Percentiles rank a stretch among this genome's conserved stretches.
These are phyloP conservation scores for Solanum tarapatanum DNA, from an alignment of 257 asterid species.

Conservation along the genomic window DNA sequence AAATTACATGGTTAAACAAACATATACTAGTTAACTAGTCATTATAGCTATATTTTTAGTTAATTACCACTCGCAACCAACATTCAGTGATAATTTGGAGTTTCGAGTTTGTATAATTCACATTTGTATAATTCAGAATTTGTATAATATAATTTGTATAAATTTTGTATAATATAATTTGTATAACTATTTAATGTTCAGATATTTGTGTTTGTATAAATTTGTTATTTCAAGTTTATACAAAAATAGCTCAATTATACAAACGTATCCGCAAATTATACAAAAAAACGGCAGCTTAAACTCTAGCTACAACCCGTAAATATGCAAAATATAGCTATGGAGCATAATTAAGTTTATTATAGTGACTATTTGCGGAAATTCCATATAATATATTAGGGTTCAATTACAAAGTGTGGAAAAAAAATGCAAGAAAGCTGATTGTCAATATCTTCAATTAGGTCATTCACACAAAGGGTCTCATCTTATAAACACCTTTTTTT, in stretches of 20 bases:
- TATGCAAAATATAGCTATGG: fast-evolving
- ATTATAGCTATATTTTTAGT: background rate
- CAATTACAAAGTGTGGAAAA: background rate
- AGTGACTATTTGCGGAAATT: background rate
- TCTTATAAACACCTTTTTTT: background rate
- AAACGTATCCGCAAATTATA: background rate
- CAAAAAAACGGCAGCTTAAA: background rate
- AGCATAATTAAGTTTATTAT: too few species aligned
- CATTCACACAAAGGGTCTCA: conserved; percentile 11
- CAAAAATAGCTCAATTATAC: background rate
- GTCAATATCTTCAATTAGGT: conserved; percentile 7
- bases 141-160: too few species aligned
- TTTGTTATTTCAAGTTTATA: background rate
- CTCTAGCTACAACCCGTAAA: background rate
- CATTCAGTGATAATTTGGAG: background rate
- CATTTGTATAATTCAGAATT: too few species aligned
- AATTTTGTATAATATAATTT: too few species aligned
- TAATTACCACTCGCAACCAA: background rate
- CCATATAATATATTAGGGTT: background rate
- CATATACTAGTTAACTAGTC: background rate
- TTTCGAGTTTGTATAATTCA: background rate
- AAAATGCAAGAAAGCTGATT: background rate
- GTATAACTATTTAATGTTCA: too few species aligned
- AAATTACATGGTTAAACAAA: too few species aligned
- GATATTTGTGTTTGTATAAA: background rate